Evolutionary conservation across 441 rosid species (phyloP).

Genomic region (Caryocar brasiliense): DNA sequence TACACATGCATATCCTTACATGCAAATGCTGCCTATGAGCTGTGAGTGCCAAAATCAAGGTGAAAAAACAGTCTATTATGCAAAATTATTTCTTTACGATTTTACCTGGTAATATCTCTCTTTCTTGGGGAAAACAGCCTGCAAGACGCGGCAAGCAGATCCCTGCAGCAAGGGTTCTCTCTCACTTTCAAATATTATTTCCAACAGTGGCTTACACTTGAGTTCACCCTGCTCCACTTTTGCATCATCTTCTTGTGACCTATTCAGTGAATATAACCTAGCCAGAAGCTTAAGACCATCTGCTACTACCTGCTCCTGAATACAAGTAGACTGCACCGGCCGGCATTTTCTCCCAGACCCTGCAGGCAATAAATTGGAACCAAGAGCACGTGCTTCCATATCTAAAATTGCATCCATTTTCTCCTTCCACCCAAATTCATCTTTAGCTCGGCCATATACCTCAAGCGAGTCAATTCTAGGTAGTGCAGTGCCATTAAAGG

Average conservation of each 20-base stretch:
- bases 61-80: too few species aligned
- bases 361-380: constrained; percentile 56
- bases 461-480: constrained; percentile 97
- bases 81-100: background rate
- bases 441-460: constrained; percentile 97
- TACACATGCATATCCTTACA: too few species aligned
- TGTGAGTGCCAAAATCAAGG: too few species aligned
- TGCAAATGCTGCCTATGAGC: too few species aligned
- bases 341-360: constrained; percentile 68
- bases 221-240: constrained; percentile 46
- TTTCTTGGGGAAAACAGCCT: constrained; percentile 74
- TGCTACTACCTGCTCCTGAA: constrained; percentile 93
- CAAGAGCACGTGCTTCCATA: constrained; percentile 96
- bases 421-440: constrained; percentile 99
- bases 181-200: constrained; percentile 85
- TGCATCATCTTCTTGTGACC: constrained; percentile 56
- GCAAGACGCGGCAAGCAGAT: constrained; percentile 88
- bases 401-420: constrained; percentile 90
- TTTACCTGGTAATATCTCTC: constrained; percentile 86
- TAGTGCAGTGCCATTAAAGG: constrained; percentile 70
- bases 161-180: constrained; percentile 85
- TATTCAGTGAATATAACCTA: constrained; percentile 50
- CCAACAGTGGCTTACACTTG: constrained; percentile 80
- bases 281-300: constrained; percentile 93
- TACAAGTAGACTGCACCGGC: constrained; percentile 58